These are phyloP conservation scores for Epicoccum nigrum DNA, from an alignment of 2,329 filamentous ascomycete species.

Conservation along the genomic window DNA sequence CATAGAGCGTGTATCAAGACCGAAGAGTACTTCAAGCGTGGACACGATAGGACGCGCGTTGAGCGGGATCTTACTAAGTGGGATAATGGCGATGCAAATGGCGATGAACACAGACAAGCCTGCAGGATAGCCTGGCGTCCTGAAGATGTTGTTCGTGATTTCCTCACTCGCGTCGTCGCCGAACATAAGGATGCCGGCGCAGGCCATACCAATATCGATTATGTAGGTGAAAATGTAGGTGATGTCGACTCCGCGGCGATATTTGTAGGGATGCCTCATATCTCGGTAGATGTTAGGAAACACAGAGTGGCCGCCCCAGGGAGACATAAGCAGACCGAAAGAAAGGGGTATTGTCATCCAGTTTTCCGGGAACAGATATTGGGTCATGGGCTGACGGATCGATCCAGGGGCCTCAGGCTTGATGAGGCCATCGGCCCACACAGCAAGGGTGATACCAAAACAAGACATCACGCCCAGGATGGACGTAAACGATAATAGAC, in stretches of 20 bases:
- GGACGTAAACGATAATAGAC: constrained; percentile 86
- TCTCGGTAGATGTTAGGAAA: constrained; percentile 87
- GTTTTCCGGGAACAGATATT: constrained; percentile 81
- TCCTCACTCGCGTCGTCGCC: constrained; percentile 86
- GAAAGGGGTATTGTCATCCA: constrained; percentile 88
- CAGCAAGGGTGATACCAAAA: constrained; percentile 82
- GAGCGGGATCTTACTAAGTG: constrained; percentile 91
- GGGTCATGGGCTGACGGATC: constrained; percentile 77
- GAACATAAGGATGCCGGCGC: constrained; percentile 92
- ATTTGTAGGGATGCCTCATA: constrained; percentile 84
- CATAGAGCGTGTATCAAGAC: constrained; percentile 67
- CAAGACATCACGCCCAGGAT: constrained; percentile 91
- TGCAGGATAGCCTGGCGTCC: constrained; percentile 74
- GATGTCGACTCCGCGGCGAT: constrained; percentile 72
- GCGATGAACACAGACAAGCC: constrained; percentile 79
- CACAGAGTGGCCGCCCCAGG: constrained; percentile 73
- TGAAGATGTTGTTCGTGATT: constrained; percentile 87
- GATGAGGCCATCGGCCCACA: constrained; percentile 83
- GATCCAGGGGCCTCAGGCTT: constrained; percentile 83
- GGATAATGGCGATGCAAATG: constrained; percentile 88
- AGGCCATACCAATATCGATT: constrained; percentile 80
- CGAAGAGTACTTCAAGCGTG: constrained; percentile 80
- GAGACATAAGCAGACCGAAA: constrained; percentile 87
- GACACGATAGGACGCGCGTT: constrained; percentile 87
- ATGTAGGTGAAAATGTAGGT: constrained; percentile 87